phyloP scores from a whole-genome alignment of 257 asterid species.

The Solanum infundibuliforme region DNA sequence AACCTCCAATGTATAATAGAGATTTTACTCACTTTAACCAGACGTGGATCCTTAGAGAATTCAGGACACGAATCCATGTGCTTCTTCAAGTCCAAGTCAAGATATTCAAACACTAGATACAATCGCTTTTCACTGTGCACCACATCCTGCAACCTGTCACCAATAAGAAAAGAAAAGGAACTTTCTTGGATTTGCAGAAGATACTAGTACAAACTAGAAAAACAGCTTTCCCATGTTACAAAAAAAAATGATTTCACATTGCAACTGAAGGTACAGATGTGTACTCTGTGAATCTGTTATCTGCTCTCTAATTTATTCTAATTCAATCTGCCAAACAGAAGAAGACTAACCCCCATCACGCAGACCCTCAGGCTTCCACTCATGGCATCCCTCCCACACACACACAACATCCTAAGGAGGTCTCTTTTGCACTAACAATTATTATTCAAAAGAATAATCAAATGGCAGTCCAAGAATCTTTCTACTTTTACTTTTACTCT shows the following conservation, averaged over 20 bases:
- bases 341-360: background rate
- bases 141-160: slow-evolving; percentile 89
- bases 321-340: background rate
- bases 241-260: background rate
- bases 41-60: slow-evolving; percentile 70
- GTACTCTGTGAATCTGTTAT: background rate
- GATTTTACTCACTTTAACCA: slow-evolving; percentile 57
- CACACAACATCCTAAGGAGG: background rate
- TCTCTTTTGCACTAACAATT: background rate
- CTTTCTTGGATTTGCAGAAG: background rate
- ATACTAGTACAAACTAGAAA: background rate
- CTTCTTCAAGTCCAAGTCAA: slow-evolving; percentile 95
- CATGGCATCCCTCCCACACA: background rate
- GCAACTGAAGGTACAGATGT: background rate
- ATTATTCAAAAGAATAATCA: background rate
- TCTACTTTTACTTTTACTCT: background rate
- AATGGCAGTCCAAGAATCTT: background rate
- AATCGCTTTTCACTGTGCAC: slow-evolving; percentile 90
- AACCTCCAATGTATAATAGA: slow-evolving; percentile 8
- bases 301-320: background rate
- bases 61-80: slow-evolving; percentile 97
- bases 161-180: background rate
- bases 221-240: background rate
- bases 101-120: slow-evolving; percentile 90
- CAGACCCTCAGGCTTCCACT: background rate